Evolutionary conservation across 2,329 filamentous ascomycete species (phyloP).

Genomic region (Cyphellophora europaea): DNA sequence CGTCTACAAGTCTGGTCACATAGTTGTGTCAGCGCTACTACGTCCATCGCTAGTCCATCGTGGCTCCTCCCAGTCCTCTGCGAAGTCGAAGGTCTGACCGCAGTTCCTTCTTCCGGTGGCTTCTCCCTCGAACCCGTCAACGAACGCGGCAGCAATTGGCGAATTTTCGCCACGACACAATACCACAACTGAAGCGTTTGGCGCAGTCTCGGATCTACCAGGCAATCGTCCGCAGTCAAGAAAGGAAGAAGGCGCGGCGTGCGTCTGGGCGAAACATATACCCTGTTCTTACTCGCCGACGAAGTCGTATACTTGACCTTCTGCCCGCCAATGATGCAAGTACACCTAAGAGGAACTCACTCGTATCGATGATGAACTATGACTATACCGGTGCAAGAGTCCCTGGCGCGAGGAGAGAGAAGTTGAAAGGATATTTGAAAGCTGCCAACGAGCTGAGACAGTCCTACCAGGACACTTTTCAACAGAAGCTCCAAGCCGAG

Average conservation of each 20-base stretch:
- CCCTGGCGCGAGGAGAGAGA: conserved; percentile 65
- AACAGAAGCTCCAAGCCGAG: conserved; percentile 32
- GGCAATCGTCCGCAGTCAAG: conserved; percentile 59
- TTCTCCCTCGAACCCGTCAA: too few species aligned
- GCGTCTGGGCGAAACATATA: conserved; percentile 39
- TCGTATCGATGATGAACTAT: conserved; percentile 6
- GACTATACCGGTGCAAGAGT: conserved; percentile 31
- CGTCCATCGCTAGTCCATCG: too few species aligned
- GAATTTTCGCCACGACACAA: conserved; percentile 67
- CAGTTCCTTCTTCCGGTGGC: too few species aligned
- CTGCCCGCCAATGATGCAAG: conserved; percentile 7
- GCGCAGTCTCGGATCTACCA: conserved; percentile 70
- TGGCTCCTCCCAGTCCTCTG: too few species aligned
- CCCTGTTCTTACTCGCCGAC: conserved; percentile 27
- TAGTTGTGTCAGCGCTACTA: too few species aligned
- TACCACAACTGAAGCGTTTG: conserved; percentile 61
- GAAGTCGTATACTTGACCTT: conserved; percentile 21
- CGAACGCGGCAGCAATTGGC: too few species aligned
- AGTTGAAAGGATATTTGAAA: conserved; percentile 63
- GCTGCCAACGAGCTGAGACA: conserved; percentile 64
- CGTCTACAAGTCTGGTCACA: too few species aligned
- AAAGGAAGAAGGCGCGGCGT: conserved; percentile 40
- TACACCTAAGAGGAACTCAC: conserved; percentile 23
- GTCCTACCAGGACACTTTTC: conserved; percentile 51
- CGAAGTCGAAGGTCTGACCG: too few species aligned